Conservation (phyloP, 768 basidiomycete genomes). For the Termitomyces sp. region DNA sequence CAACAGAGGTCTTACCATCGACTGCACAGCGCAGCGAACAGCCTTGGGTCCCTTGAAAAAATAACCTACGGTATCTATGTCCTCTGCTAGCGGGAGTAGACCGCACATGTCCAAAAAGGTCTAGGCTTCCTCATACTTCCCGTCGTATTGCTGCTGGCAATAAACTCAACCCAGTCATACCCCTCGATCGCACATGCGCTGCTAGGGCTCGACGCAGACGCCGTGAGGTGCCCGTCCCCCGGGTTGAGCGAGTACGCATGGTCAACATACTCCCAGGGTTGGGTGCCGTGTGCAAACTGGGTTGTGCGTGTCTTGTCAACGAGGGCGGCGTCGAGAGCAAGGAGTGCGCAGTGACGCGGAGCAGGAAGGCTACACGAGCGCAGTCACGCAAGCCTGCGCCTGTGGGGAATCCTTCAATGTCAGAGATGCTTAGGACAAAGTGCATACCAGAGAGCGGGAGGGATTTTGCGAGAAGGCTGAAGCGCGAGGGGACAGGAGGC, state of each 20-base stretch:
- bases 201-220: constrained; percentile 31
- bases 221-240: constrained; percentile 30
- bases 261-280: constrained; percentile 33
- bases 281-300: constrained; percentile 35
- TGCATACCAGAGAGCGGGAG: constrained; percentile 38
- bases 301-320: constrained; percentile 51
- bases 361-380: constrained; percentile 27
- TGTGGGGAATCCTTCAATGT: constrained; percentile 27
- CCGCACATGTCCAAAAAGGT: constrained; percentile 26
- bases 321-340: constrained; percentile 42
- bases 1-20: constrained; percentile 21
- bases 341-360: constrained; percentile 29
- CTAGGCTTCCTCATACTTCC: constrained; percentile 35
- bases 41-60: constrained; percentile 28
- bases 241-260: constrained; percentile 32
- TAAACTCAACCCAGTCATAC: constrained; percentile 32
- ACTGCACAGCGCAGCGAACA: constrained; percentile 22
- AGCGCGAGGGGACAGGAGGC: constrained; percentile 40
- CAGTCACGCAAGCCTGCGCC: constrained; percentile 30
- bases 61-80: constrained; percentile 35
- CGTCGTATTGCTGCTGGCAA: constrained; percentile 32
- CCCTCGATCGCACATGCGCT: constrained; percentile 33
- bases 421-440: constrained; percentile 39
- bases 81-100: constrained; percentile 29
- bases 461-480: constrained; percentile 25